phyloP scores from a whole-genome alignment of 768 basidiomycete genomes.

The Sistotremastrum niveocremeum region DNA sequence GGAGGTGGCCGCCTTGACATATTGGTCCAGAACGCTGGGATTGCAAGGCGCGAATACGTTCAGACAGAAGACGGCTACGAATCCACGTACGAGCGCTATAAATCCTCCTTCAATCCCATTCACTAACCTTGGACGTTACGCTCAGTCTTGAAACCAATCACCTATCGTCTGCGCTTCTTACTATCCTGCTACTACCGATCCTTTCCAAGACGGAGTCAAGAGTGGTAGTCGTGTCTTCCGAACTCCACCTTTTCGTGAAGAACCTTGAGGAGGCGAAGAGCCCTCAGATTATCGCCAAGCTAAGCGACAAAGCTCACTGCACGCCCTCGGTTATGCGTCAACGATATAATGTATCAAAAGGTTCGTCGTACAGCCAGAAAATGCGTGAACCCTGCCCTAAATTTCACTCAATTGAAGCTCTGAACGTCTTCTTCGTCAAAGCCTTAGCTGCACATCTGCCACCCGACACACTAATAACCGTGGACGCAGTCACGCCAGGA shows the following conservation, averaged over 20 bases:
- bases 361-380: no score
- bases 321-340: neutral
- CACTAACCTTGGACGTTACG: neutral
- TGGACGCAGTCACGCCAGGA: constrained; percentile 28
- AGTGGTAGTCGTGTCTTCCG: constrained; percentile 21
- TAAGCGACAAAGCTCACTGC: constrained; percentile 13
- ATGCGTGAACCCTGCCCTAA: no score
- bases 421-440: constrained; percentile 27
- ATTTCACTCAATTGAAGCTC: constrained; percentile 13
- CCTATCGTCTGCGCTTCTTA: constrained; percentile 18
- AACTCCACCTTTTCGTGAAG: constrained; percentile 10
- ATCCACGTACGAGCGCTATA: constrained; percentile 14
- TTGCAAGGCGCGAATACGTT: constrained; percentile 8
- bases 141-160: constrained; percentile 24
- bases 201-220: constrained; percentile 8
- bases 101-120: neutral
- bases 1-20: constrained; percentile 23
- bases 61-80: constrained; percentile 34
- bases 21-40: constrained; percentile 31
- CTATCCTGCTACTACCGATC: constrained; percentile 19
- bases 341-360: no score
- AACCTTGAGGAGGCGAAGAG: constrained; percentile 11
- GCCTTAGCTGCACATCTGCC: constrained; percentile 21
- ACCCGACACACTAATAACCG: constrained; percentile 16
- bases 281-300: constrained; percentile 12